A percentile compares a stretch with the other conserved stretches of the same genome.
phyloP scores from a whole-genome alignment of 345 rosid species.

The Lumnitzera littorea region DNA sequence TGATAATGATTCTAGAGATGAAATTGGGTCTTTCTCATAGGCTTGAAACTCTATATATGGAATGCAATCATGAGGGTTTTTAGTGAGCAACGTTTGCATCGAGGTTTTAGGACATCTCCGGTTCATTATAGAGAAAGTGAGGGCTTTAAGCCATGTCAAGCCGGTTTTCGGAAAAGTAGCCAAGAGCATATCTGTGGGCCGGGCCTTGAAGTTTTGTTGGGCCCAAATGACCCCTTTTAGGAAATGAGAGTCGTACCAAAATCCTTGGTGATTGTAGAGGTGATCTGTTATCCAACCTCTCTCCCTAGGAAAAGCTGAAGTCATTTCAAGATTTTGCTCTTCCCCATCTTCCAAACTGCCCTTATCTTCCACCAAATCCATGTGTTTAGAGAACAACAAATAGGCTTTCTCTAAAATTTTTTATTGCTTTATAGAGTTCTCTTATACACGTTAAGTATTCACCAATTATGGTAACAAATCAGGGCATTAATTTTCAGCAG shows the following conservation, averaged over 20 bases:
- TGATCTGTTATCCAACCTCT: conserved; percentile 9
- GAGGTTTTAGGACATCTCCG: not conserved
- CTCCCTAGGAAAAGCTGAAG: conserved; percentile 1
- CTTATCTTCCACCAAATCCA: too few species aligned
- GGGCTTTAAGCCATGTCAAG: conserved; percentile 25
- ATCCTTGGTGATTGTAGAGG: conserved; percentile 12
- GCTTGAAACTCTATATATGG: conserved; percentile 11
- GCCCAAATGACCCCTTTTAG: conserved; percentile 10
- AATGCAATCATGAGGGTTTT: conserved; percentile 12
- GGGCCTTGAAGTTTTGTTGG: conserved; percentile 16
- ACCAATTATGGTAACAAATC: too few species aligned
- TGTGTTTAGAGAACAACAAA: too few species aligned
- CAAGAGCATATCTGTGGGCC: conserved; percentile 13
- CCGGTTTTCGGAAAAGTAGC: conserved; percentile 21
- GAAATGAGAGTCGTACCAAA: conserved; percentile 11
- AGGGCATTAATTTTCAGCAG: too few species aligned
- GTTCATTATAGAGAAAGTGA: conserved; percentile 8
- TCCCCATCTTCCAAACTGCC: too few species aligned
- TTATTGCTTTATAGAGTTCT: too few species aligned
- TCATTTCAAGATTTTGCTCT: not conserved
- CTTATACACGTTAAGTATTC: too few species aligned
- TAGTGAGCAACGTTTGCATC: not conserved
- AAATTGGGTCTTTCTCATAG: conserved; percentile 1
- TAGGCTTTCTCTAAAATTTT: too few species aligned
- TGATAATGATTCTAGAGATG: not conserved